A percentile compares a stretch with the other conserved stretches of the same genome.
Evolutionary conservation across 139 green algal genomes (phyloP).

Genomic region (Tetraselmis striata): DNA sequence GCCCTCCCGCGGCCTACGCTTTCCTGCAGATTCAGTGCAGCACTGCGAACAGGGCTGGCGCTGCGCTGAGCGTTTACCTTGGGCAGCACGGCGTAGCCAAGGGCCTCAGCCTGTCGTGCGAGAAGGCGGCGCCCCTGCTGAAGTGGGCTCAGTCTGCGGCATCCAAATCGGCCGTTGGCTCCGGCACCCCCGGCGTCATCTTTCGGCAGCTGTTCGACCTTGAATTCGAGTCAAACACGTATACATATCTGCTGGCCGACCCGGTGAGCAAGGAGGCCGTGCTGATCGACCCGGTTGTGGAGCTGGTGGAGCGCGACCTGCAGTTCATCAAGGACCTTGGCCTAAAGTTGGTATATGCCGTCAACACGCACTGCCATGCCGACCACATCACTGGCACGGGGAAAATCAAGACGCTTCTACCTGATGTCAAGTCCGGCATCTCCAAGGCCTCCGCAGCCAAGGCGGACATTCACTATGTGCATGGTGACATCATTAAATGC

Average conservation of each 20-base stretch:
- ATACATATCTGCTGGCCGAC: slow-evolving; percentile 59
- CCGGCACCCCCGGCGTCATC: slow-evolving; percentile 6
- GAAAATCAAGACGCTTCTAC: slow-evolving; percentile 36
- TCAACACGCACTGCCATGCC: slow-evolving; percentile 69
- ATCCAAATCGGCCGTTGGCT: background rate
- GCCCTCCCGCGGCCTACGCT: no score
- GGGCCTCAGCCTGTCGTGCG: background rate
- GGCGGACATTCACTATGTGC: slow-evolving; percentile 16
- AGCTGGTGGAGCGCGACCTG: slow-evolving; percentile 52
- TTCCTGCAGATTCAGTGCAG: background rate
- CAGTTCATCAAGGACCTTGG: slow-evolving; percentile 42
- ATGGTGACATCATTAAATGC: slow-evolving; percentile 4
- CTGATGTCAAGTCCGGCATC: slow-evolving; percentile 32
- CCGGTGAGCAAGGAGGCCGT: slow-evolving; percentile 28
- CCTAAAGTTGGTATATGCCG: slow-evolving; percentile 35
- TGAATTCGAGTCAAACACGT: slow-evolving; percentile 31
- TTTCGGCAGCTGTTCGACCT: slow-evolving; percentile 63
- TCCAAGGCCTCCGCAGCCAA: slow-evolving; percentile 22
- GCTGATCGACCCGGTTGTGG: slow-evolving; percentile 60
- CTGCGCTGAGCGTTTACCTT: background rate
- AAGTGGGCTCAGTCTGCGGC: background rate
- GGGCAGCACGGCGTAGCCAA: background rate
- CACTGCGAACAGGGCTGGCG: background rate
- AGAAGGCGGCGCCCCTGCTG: background rate
- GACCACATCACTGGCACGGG: slow-evolving; percentile 67